Evolutionary conservation across 768 basidiomycete genomes (phyloP), one percentile per base, ranked within the genome.

Genomic region (Strobilomyces echinocephalus): DNA sequence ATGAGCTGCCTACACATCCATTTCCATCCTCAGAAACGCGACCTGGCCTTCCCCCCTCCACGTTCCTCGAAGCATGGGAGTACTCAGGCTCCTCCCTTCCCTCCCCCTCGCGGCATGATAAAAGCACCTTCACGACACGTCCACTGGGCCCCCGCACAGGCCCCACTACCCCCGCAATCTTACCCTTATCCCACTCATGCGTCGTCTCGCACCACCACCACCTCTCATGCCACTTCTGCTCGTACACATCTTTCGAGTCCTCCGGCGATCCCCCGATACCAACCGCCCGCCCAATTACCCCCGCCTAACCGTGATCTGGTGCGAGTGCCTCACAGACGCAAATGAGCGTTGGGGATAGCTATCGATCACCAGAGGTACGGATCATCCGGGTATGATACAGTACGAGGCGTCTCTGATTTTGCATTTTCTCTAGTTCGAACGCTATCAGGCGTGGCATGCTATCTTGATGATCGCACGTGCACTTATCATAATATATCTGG

Each of bases 71-170:
- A 54, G 40, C 20, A 50, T 10, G 10, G 16, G 15, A 35, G 36
- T 15, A 33, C 41, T 26, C 60, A 56, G 1, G 55, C 39, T 2
- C 66, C 63, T 28, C 52, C 66, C 0, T 62, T 57, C 41, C 64
- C 64, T 3, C 58, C 61, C 7, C 66, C 65, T 52, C 61, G 61
- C 30, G 61, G 63, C 8, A 55, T 30, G 21, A 12, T 53, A 1
- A 59, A 34, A 41, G 31, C 50, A 10, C 62, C 56, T 20, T 49
- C 63, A 34, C 50, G 66, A 31, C 65, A 63, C 46, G 65, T 66
- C 5, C 65, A 66, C 53, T 66, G 65, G 65, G 66, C 61, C 1
- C 65, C 65, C 21, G 63, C 66, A n/a, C 65, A 66, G 48, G 66
- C 63, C 1, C 56, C 63, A 9, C 51, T 63, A 0, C 66, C 66